Evolutionary conservation across 1,284 basidiomycete species (phyloP).

Genomic region (Naganishia cerealis): DNA sequence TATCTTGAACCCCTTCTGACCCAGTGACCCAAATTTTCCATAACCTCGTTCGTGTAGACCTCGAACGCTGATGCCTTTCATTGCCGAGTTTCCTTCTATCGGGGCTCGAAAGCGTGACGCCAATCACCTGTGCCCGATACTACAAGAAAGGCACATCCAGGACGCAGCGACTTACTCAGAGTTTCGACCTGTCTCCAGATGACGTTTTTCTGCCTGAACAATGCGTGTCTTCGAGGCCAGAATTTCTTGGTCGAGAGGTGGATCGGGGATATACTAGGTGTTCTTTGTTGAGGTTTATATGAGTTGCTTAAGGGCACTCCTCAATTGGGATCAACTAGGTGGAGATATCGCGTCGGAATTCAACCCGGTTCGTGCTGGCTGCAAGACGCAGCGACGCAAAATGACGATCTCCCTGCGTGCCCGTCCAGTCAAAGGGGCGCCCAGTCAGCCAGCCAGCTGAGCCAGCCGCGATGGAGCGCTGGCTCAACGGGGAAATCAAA

Average conservation of each 20-base stretch:
- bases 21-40: not conserved
- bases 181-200: constrained; percentile 12
- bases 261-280: not conserved
- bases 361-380: not conserved
- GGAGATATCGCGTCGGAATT: not conserved
- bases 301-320: not conserved
- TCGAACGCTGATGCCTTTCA: not conserved
- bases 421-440: constrained; percentile 21
- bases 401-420: constrained; percentile 19
- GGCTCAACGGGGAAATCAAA: constrained; percentile 9
- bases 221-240: not conserved
- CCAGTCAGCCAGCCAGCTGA: constrained; percentile 11
- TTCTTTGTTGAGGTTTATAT: not conserved
- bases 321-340: not conserved
- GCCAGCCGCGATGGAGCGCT: no score
- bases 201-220: constrained; percentile 25
- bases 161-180: not conserved
- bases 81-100: not conserved
- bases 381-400: constrained; percentile 10
- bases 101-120: not conserved
- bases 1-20: not conserved
- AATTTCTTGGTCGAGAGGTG: not conserved
- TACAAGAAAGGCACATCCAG: not conserved
- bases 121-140: not conserved
- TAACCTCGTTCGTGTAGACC: not conserved